Evolutionary conservation across 768 basidiomycete species (phyloP).

Genomic region (Baorangia bicolor): DNA sequence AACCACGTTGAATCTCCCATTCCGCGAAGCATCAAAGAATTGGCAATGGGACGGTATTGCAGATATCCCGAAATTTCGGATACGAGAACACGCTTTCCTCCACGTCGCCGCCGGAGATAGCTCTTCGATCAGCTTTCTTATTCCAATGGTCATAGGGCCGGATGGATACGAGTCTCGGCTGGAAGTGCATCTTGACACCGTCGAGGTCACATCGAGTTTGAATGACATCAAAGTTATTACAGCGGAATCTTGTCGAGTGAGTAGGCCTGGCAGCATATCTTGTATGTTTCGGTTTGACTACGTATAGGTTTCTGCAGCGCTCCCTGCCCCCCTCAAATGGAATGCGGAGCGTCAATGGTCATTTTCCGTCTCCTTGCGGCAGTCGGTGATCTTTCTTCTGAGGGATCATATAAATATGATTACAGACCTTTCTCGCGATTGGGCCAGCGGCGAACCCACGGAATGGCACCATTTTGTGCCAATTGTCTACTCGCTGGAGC

Average conservation of each 20-base stretch:
- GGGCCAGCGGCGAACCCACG: constrained; percentile 78
- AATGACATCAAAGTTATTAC: constrained; percentile 80
- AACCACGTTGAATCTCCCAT: constrained; percentile 81
- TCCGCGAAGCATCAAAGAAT: constrained; percentile 92
- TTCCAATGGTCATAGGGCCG: constrained; percentile 76
- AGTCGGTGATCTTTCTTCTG: constrained; percentile 73
- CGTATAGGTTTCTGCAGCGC: constrained; percentile 59
- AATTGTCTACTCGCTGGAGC: constrained; percentile 66
- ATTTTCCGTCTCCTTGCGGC: constrained; percentile 67
- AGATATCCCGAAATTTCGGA: constrained; percentile 48
- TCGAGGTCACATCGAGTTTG: constrained; percentile 79
- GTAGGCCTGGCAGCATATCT: constrained; percentile 16
- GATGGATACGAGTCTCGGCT: constrained; percentile 78
- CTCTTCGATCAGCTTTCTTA: constrained; percentile 80
- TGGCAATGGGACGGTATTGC: constrained; percentile 86
- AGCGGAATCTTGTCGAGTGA: constrained; percentile 77
- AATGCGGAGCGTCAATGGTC: constrained; percentile 77
- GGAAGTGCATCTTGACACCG: constrained; percentile 78
- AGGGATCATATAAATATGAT: constrained; percentile 96
- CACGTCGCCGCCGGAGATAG: constrained; percentile 74
- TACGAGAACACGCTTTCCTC: constrained; percentile 68
- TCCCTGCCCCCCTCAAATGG: constrained; percentile 85
- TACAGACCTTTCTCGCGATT: constrained; percentile 89
- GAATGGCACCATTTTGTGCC: constrained; percentile 86
- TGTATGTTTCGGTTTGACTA: constrained; percentile 1